Percentiles rank a stretch among this genome's conserved stretches.
Conservation (phyloP, 1,284 basidiomycete genomes). For the Acaromyces ingoldii region DNA sequence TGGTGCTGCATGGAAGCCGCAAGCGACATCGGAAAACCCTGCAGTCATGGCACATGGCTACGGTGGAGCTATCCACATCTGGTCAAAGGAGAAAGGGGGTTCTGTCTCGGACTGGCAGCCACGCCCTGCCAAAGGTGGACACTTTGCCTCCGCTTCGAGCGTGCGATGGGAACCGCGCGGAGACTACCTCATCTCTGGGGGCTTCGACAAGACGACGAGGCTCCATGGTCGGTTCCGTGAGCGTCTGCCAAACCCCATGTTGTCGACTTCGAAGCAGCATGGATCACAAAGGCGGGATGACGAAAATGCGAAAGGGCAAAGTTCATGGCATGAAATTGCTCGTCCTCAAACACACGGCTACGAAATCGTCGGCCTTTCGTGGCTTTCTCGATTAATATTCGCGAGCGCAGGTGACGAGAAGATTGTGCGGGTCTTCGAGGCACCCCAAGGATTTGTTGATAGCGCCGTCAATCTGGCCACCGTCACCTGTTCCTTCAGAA, state of each 20-base stretch:
- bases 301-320: background rate
- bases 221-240: constrained; percentile 18
- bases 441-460: constrained; percentile 40
- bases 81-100: constrained; percentile 12
- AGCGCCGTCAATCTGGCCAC: constrained; percentile 11
- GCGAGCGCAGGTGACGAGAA: constrained; percentile 50
- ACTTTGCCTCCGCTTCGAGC: constrained; percentile 31
- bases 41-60: constrained; percentile 42
- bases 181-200: constrained; percentile 35
- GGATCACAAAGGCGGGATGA: background rate
- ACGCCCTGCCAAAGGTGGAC: constrained; percentile 28
- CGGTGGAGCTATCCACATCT: constrained; percentile 44
- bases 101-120: constrained; percentile 15
- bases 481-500: too few species aligned
- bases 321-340: constrained; percentile 47
- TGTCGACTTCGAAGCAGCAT: too few species aligned
- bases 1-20: background rate
- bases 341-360: constrained; percentile 50
- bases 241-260: background rate
- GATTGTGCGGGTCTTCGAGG: constrained; percentile 45
- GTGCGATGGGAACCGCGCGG: constrained; percentile 44
- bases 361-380: constrained; percentile 35
- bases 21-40: background rate
- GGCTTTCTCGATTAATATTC: constrained; percentile 43
- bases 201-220: constrained; percentile 44